Base-by-base conservation (phyloP, 1,284 basidiomycete species). In the Cryptococcus depauperatus region DNA sequence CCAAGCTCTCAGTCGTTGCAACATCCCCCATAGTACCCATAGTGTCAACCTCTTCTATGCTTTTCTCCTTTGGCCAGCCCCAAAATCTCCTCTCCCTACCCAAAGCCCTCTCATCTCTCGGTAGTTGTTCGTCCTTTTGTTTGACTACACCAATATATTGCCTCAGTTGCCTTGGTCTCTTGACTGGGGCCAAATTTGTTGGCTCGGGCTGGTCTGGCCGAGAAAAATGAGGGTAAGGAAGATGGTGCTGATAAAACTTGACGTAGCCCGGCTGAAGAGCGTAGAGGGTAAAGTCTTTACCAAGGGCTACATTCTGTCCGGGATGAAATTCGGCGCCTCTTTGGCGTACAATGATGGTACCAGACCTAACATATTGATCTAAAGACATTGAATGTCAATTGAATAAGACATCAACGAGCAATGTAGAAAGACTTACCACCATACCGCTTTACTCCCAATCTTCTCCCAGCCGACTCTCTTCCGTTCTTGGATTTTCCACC, bases 261-360 rank as follows among this genome's bases (percentile, higher is more conserved):
- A 96, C 85, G 66, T 79, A 90, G 16, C 91, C 91, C 0, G 91
- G 90, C 16, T 82, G 81, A 11, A 80, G 76, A 16, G 91, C 90
- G 64, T 83, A 93, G 46, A 96, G 76, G 0, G 92, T 96, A 69
- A 92, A 87, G 70, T 96, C 91, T 50, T 83, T 80, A 23, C 91
- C 92, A 63, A 87, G 83, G 53, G 81, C 81, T 47, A 95, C 89
- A 71, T 95, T 82, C 70, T 90, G 87, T 1, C 90, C 91, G 2
- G 92, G 82, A 63, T 91, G 87, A 72, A 92, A 91, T 44, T 82
- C 75, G 1, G 83, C 82, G 9, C 92, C 92, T 53, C 92, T 79
- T 70, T 96, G 91, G 40, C 91, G 80, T 30, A 95, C 80, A 61
- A 96, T 85, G 58, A 96, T 93, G 72, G 92, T 87, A 38, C 92